These are phyloP conservation scores for Sesbania bispinosa DNA, from an alignment of 306 rosid genomes.

Conservation along the genomic window DNA sequence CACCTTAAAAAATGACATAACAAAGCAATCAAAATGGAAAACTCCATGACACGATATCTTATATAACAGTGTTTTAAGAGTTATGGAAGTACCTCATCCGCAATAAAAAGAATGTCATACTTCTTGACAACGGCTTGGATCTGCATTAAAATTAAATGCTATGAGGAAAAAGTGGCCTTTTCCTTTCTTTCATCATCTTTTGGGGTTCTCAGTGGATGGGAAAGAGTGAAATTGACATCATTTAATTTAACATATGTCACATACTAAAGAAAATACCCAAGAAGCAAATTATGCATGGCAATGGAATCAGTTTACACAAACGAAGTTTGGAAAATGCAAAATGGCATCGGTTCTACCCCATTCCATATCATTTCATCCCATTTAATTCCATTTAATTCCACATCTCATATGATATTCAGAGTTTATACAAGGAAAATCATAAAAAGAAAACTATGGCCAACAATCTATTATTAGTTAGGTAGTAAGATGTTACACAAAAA, in stretches of 20 bases:
- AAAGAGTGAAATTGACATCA: background rate
- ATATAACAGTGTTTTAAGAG: background rate
- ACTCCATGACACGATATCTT: background rate
- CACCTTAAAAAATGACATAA: constrained; percentile 50
- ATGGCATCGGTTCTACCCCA: background rate
- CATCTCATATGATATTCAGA: background rate
- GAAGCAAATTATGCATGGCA: background rate
- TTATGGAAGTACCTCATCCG: constrained; percentile 70
- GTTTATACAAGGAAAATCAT: background rate
- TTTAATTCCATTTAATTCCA: background rate
- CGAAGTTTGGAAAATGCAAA: background rate
- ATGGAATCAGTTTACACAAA: background rate
- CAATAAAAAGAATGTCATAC: constrained; percentile 94
- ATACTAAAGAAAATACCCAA: background rate
- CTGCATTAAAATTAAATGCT: constrained; percentile 44
- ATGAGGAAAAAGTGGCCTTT: background rate
- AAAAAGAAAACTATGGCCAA: background rate
- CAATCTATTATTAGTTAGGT: background rate
- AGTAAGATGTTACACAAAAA: background rate
- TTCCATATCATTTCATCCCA: background rate
- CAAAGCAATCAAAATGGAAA: constrained; percentile 16
- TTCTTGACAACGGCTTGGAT: constrained; percentile 88
- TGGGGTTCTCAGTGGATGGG: background rate
- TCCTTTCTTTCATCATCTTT: background rate
- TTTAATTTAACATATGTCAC: background rate